Evolutionary conservation across 257 asterid genomes (phyloP).

Genomic region (Solanum tarijense): DNA sequence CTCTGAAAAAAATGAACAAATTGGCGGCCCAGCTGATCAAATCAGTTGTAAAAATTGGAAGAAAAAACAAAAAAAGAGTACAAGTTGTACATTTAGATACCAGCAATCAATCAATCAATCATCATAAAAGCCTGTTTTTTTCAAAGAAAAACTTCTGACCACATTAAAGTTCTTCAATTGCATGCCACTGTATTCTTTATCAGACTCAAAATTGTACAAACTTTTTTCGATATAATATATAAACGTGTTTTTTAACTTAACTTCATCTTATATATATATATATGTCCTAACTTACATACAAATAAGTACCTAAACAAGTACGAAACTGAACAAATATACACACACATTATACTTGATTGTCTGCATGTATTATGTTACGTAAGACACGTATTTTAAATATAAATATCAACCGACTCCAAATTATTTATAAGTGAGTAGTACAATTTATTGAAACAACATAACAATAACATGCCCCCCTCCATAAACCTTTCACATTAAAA

Average conservation of each 20-base stretch:
- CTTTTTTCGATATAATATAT: too few relatives aligned
- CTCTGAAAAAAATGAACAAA: slow-evolving; percentile 13
- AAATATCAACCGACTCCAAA: neutral
- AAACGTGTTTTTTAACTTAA: rapidly evolving
- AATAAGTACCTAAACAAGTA: neutral
- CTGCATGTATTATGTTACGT: too few relatives aligned
- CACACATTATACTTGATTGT: neutral
- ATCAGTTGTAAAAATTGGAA: slow-evolving; percentile 9
- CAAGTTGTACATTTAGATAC: slow-evolving; percentile 11
- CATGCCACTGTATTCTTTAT: slow-evolving; percentile 16
- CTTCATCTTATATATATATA: too few relatives aligned
- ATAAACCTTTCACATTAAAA: neutral
- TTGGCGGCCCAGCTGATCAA: slow-evolving; percentile 80
- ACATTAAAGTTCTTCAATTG: slow-evolving; percentile 13
- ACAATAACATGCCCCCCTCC: neutral
- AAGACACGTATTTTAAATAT: too few relatives aligned
- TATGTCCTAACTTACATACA: neutral
- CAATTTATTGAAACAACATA: neutral
- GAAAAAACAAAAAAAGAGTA: neutral
- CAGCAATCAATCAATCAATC: slow-evolving; percentile 50
- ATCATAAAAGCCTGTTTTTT: slow-evolving; percentile 20
- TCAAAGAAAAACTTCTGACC: slow-evolving; percentile 1
- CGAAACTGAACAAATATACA: too few relatives aligned
- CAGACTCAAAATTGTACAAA: neutral
- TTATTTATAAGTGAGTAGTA: neutral